Percentiles rank a stretch among this genome's conserved stretches.
Conservation (phyloP, 257 asterid species). For the Pogostemon cablin region DNA sequence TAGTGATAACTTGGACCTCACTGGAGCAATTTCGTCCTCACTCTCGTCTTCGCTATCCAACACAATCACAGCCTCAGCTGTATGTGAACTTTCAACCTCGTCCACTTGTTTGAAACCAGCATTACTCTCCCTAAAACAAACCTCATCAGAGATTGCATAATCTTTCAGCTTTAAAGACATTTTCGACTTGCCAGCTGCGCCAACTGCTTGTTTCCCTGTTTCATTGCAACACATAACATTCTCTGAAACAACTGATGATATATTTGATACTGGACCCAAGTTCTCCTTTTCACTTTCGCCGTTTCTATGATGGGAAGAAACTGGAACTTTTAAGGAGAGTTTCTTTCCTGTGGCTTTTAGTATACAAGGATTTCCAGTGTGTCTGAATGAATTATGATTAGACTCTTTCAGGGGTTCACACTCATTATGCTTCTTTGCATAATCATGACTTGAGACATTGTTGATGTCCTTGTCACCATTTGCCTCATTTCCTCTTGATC, state of each 20-base stretch:
- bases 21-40: constrained; percentile 54
- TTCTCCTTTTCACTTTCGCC: constrained; percentile 48
- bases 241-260: constrained; percentile 30
- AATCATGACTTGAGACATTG: constrained; percentile 31
- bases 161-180: constrained; percentile 25
- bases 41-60: constrained; percentile 86
- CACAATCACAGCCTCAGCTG: constrained; percentile 56
- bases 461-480: constrained; percentile 29
- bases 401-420: constrained; percentile 38
- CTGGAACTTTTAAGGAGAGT: constrained; percentile 41
- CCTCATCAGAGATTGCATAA: constrained; percentile 34
- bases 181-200: no score
- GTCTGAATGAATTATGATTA: constrained; percentile 23
- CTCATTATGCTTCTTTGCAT: constrained; percentile 34
- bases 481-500: constrained; percentile 34
- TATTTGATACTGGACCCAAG: constrained; percentile 33
- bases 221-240: constrained; percentile 26
- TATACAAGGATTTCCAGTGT: constrained; percentile 30
- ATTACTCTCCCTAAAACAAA: constrained; percentile 20
- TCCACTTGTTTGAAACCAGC: constrained; percentile 31
- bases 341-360: constrained; percentile 37
- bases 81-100: no score
- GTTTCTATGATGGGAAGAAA: constrained; percentile 39
- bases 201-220: no score
- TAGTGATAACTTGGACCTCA: constrained; percentile 62